Evolutionary conservation across 768 basidiomycete species (phyloP), one percentile per base, ranked within the genome.

Genomic region (Albatrellus ellisii): DNA sequence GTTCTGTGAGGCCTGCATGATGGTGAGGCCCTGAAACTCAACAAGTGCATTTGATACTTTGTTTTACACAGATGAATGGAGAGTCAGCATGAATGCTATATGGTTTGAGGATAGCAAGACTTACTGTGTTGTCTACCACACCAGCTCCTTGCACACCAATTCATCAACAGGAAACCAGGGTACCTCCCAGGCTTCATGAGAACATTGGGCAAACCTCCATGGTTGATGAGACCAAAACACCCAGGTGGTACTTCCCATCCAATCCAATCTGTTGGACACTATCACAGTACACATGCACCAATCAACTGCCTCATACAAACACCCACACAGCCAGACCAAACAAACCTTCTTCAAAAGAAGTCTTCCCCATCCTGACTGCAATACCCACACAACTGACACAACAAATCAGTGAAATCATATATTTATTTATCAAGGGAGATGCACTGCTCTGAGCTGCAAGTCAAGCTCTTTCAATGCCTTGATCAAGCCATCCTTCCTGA

Each of bases 1-100:
- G 53, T 89, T 89, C 64, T 88, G 86, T 0, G 82, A 82, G 17
- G 88, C 87, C 54, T 89, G 86, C 0, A 89, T 83, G n/a, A 83
- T 68, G 0, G 80, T 85, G 46, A 89, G 62, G 38, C 86, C 86
- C 37, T 76, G 69, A 56, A 87, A 87, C 48, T 79, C 75, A 36
- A 88, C 78, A 18, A 85, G 80, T 1, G 85, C 79, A 51, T 88
- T 85, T 9, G 84, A 85, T 34, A 87, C 82, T 85, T 33, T 6
- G 24, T 22, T 24, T 4, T 11, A 26, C 41, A 21, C 22, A 40
- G 43, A 6, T 6, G 6, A 39, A 29, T 17, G 38, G n/a, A 31
- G 36, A 28, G 36, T 34, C 18, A 28, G 17, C 10, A 14, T 6
- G 26, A 27, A 24, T 39, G 25, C 12, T 33, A 21, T 21, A n/a